These are phyloP conservation scores for Lentinus tigrinus DNA, from an alignment of 768 basidiomycete genomes.

Conservation along the genomic window DNA sequence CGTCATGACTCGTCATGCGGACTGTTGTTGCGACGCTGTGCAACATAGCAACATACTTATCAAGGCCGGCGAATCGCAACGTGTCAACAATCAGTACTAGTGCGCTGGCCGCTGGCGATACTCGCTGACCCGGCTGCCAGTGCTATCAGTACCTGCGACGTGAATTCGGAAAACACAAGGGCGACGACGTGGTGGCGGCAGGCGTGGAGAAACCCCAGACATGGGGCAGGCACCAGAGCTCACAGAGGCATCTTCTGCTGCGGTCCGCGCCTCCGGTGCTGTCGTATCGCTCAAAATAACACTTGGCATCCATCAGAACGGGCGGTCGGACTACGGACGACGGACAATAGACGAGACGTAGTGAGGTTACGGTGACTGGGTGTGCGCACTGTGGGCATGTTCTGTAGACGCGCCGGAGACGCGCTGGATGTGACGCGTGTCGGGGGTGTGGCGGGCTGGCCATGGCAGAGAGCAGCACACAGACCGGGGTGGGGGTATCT, in stretches of 20 bases:
- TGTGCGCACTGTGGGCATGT: neutral
- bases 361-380: neutral
- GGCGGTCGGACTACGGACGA: slow-evolving; percentile 1
- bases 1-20: too few species aligned
- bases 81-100: too few species aligned
- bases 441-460: slow-evolving; percentile 2
- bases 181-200: neutral
- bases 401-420: neutral
- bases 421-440: neutral
- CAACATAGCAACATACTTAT: neutral
- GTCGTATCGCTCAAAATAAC: slow-evolving; percentile 8
- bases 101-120: too few species aligned
- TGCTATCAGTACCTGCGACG: too few species aligned
- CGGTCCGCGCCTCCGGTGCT: slow-evolving; percentile 13
- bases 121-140: too few species aligned
- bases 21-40: neutral
- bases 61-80: neutral
- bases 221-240: neutral
- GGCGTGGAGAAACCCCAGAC: neutral
- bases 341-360: neutral
- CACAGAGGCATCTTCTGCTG: slow-evolving; percentile 9
- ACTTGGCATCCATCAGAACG: slow-evolving; percentile 14
- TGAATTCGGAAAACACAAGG: neutral
- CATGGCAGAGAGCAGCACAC: too few species aligned
- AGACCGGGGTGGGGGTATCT: neutral